phyloP scores from a whole-genome alignment of 495 filamentous ascomycete genomes.

The Penicillium cataractarum region DNA sequence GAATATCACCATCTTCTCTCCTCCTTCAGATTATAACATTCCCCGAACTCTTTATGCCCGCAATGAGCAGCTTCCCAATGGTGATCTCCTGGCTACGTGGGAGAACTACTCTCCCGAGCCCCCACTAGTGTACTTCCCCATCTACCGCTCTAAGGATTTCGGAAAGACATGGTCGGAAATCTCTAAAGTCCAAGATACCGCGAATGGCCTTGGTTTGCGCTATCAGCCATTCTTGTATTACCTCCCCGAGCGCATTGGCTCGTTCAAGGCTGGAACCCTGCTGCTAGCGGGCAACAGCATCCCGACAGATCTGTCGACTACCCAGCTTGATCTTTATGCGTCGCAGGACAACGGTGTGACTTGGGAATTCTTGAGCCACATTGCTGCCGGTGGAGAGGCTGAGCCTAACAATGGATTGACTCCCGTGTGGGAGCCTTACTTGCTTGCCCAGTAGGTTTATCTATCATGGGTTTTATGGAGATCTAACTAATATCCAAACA shows the following conservation, averaged over 20 bases:
- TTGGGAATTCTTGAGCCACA: slow-evolving; percentile 68
- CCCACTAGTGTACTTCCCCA: slow-evolving; percentile 63
- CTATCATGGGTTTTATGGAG: neutral
- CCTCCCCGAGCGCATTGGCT: slow-evolving; percentile 57
- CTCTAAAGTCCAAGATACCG: slow-evolving; percentile 62
- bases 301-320: slow-evolving; percentile 61
- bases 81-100: slow-evolving; percentile 55
- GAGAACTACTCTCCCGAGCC: slow-evolving; percentile 62
- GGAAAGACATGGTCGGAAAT: slow-evolving; percentile 66
- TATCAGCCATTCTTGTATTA: slow-evolving; percentile 71
- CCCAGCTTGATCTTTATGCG: slow-evolving; percentile 70
- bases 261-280: slow-evolving; percentile 61
- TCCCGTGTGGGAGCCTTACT: slow-evolving; percentile 73
- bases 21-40: slow-evolving; percentile 40
- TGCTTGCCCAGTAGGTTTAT: slow-evolving; percentile 50
- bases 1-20: slow-evolving; percentile 35
- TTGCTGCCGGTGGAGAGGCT: slow-evolving; percentile 65
- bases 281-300: slow-evolving; percentile 66
- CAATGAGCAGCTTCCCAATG: slow-evolving; percentile 28
- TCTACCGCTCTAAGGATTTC: slow-evolving; percentile 63
- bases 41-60: slow-evolving; percentile 34
- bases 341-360: slow-evolving; percentile 58
- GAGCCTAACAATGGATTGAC: slow-evolving; percentile 63
- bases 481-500: slow-evolving; percentile 13
- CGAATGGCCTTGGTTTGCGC: slow-evolving; percentile 64